Percentiles rank a stretch among this genome's conserved stretches.
These are phyloP conservation scores for Orbilia ellipsospora DNA, from an alignment of 2,329 filamentous ascomycete genomes.

Conservation along the genomic window DNA sequence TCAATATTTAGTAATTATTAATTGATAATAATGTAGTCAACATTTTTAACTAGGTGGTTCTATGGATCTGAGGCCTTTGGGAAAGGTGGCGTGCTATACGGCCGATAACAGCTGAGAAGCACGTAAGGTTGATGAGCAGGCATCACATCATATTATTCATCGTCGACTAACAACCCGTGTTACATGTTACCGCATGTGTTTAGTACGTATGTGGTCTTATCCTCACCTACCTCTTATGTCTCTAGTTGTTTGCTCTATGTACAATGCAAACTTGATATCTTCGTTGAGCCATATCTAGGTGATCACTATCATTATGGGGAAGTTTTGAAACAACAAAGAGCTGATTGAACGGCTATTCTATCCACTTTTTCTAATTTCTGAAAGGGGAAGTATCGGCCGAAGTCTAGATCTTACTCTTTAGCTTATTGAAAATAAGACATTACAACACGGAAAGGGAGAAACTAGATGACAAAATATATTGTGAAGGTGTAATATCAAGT, in stretches of 20 bases:
- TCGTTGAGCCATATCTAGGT: not conserved
- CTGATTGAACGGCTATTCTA: not conserved
- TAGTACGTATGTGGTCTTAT: conserved; percentile 1
- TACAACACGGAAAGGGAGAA: too few relatives aligned
- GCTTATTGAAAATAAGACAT: too few relatives aligned
- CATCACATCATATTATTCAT: too few relatives aligned
- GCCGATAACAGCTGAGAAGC: not conserved
- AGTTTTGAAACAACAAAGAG: not conserved
- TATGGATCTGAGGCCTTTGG: not conserved
- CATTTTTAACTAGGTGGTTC: not conserved
- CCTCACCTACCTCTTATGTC: not conserved
- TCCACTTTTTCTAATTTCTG: too few relatives aligned
- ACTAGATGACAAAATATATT: too few relatives aligned
- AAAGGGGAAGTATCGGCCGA: too few relatives aligned
- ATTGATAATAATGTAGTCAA: not conserved
- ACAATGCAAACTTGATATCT: not conserved
- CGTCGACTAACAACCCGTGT: too few relatives aligned
- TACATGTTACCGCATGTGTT: not conserved
- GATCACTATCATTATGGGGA: not conserved
- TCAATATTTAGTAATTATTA: not conserved
- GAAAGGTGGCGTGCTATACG: not conserved
- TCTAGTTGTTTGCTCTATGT: not conserved
- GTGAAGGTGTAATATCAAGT: too few relatives aligned
- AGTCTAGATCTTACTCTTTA: too few relatives aligned
- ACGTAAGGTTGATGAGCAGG: not conserved